Conservation (phyloP, 1,284 basidiomycete genomes). For the Microbotryum lychnidis-dioicae region DNA sequence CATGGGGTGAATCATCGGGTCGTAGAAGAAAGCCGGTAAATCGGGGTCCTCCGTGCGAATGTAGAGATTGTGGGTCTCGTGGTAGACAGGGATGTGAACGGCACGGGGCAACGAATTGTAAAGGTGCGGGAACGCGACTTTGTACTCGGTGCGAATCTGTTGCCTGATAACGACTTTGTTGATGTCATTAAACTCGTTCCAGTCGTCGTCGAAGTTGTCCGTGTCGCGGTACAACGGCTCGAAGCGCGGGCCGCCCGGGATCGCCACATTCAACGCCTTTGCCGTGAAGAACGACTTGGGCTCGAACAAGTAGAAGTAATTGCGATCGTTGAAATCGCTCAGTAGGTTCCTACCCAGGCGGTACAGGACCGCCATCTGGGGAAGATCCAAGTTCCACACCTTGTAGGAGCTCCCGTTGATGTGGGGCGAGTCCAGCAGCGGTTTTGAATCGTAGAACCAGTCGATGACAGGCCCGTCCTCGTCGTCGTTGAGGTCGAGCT, state of each 20-base stretch:
- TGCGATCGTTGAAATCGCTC: slow-evolving; percentile 75
- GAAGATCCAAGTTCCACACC: slow-evolving; percentile 84
- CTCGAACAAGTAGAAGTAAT: slow-evolving; percentile 69
- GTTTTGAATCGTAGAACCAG: slow-evolving; percentile 99
- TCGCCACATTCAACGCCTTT: slow-evolving; percentile 90
- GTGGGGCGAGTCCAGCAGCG: slow-evolving; percentile 73
- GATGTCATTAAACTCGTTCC: slow-evolving; percentile 99
- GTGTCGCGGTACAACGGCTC: slow-evolving; percentile 76
- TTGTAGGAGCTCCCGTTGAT: slow-evolving; percentile 84
- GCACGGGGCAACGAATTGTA: slow-evolving; percentile 98
- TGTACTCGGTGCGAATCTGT: slow-evolving; percentile 98
- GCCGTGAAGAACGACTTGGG: slow-evolving; percentile 98
- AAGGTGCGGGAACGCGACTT: slow-evolving; percentile 96
- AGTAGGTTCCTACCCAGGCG: slow-evolving; percentile 87
- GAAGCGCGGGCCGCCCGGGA: slow-evolving; percentile 97
- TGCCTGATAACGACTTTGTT: slow-evolving; percentile 99
- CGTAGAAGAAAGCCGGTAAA: slow-evolving; percentile 98
- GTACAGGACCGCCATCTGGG: slow-evolving; percentile 94
- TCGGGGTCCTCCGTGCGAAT: slow-evolving; percentile 99
- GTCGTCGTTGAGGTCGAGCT: slow-evolving; percentile 87
- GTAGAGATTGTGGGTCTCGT: slow-evolving; percentile 93
- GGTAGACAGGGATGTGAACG: slow-evolving; percentile 85
- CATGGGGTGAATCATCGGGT: slow-evolving; percentile 84
- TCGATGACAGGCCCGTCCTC: slow-evolving; percentile 92
- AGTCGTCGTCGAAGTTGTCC: slow-evolving; percentile 97